Conservation (phyloP, 2,329 filamentous ascomycete species). For the Calonectria pseudoreteaudii region DNA sequence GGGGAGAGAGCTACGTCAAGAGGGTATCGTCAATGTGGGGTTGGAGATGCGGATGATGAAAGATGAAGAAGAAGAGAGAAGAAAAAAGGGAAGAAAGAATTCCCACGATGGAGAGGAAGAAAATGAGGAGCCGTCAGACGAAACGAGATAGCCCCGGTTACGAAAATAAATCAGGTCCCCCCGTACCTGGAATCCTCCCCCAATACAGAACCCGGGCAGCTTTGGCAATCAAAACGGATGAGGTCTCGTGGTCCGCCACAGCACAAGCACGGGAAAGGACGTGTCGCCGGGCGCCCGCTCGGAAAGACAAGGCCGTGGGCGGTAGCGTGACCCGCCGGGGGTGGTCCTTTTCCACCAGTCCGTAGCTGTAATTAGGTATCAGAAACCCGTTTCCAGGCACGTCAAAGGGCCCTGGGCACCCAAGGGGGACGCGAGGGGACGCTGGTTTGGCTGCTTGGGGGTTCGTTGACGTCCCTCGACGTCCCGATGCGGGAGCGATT, state of each 20-base stretch:
- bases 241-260: slow-evolving; percentile 33
- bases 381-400: slow-evolving; percentile 4
- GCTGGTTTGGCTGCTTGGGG: not conserved
- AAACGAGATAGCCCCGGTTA: slow-evolving; percentile 31
- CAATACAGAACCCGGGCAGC: slow-evolving; percentile 35
- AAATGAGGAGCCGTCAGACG: slow-evolving; percentile 15
- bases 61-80: slow-evolving; percentile 27
- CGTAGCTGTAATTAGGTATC: not conserved
- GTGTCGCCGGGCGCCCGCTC: slow-evolving; percentile 27
- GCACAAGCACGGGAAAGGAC: slow-evolving; percentile 11
- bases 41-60: not conserved
- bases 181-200: slow-evolving; percentile 25
- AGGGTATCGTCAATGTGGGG: slow-evolving; percentile 28
- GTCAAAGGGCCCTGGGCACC: not conserved
- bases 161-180: slow-evolving; percentile 27
- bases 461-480: slow-evolving; percentile 23
- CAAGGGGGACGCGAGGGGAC: not conserved
- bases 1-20: slow-evolving; percentile 8
- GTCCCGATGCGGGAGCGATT: slow-evolving; percentile 23
- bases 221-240: slow-evolving; percentile 33
- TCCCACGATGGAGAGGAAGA: slow-evolving; percentile 4
- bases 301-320: slow-evolving; percentile 32
- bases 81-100: slow-evolving; percentile 28
- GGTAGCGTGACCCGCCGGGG: slow-evolving; percentile 34
- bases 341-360: slow-evolving; percentile 18